A percentile compares a stretch with the other conserved stretches of the same genome.
These are phyloP conservation scores for Asterella californica DNA, from an alignment of 225 moss, liverwort and hornwort species.

Conservation along the genomic window DNA sequence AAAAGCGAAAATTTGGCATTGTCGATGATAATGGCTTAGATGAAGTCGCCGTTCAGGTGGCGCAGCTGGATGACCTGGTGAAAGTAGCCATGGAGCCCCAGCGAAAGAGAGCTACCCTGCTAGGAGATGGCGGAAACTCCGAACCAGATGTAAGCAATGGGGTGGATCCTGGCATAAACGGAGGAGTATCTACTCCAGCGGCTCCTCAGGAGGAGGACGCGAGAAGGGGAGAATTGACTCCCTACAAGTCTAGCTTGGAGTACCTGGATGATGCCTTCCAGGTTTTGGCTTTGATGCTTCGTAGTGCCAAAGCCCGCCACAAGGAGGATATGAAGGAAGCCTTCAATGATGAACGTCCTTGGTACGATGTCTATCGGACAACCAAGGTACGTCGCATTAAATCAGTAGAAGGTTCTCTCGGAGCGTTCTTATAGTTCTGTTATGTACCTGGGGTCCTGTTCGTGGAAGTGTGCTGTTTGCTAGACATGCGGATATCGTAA, in stretches of 20 bases:
- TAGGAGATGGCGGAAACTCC: constrained; percentile 37
- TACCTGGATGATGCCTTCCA: constrained; percentile 65
- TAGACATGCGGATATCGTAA: too few species aligned
- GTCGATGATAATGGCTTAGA: constrained; percentile 33
- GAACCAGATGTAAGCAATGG: constrained; percentile 37
- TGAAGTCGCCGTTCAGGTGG: constrained; percentile 44
- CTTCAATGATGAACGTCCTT: constrained; percentile 58
- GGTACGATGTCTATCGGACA: constrained; percentile 58
- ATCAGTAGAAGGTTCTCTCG: background rate
- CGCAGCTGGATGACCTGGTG: constrained; percentile 44
- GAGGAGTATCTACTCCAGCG: constrained; percentile 17
- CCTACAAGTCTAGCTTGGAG: constrained; percentile 52
- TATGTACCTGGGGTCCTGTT: background rate
- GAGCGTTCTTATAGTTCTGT: background rate
- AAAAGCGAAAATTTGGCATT: constrained; percentile 35
- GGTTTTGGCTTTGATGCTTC: constrained; percentile 54
- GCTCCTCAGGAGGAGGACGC: constrained; percentile 28
- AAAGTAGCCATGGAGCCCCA: constrained; percentile 36
- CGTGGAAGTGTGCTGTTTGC: too few species aligned
- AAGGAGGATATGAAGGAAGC: constrained; percentile 70
- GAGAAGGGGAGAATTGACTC: constrained; percentile 43
- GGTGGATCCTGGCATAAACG: constrained; percentile 23
- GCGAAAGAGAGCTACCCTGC: constrained; percentile 35
- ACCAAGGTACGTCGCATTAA: constrained; percentile 39
- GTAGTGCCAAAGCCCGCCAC: constrained; percentile 65